Conservation (phyloP, 2,329 filamentous ascomycete genomes). For the Colletotrichum tofieldiae region DNA sequence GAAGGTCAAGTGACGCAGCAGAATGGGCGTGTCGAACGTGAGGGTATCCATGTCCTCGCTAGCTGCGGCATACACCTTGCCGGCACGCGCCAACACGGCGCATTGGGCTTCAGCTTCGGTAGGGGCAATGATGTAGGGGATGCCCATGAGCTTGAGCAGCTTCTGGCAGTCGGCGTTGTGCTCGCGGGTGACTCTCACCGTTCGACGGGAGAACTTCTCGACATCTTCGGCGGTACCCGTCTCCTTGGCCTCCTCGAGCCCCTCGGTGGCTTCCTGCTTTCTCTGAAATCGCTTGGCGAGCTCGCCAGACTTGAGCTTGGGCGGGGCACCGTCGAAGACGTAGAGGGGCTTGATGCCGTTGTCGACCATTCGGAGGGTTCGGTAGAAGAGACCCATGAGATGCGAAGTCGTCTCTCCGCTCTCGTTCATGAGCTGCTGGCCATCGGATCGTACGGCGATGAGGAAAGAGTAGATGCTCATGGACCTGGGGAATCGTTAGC, state of each 20-base stretch:
- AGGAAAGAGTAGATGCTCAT: conserved; percentile 99
- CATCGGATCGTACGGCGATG: conserved; percentile 96
- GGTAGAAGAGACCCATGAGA: conserved; percentile 99
- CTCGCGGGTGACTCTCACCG: conserved; percentile 94
- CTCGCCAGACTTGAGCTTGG: conserved; percentile 97
- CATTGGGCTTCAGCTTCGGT: conserved; percentile 99
- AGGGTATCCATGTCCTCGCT: conserved; percentile 99
- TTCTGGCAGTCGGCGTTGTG: conserved; percentile 96
- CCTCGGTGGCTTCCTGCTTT: conserved; percentile 92
- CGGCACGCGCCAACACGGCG: conserved; percentile 87
- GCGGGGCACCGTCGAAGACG: conserved; percentile 96
- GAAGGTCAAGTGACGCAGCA: conserved; percentile 94
- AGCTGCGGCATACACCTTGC: conserved; percentile 96
- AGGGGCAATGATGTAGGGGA: conserved; percentile 94
- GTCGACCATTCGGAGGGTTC: conserved; percentile 96
- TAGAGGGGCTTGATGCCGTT: conserved; percentile 99
- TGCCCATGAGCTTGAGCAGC: conserved; percentile 93
- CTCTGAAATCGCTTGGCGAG: conserved; percentile 96
- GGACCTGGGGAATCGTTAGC: conserved; percentile 69
- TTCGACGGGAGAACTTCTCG: conserved; percentile 95
- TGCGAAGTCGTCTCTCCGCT: conserved; percentile 97
- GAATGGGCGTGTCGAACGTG: conserved; percentile 92
- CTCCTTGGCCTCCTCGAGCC: conserved; percentile 95
- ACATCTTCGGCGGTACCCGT: conserved; percentile 97
- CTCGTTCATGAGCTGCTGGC: conserved; percentile 96